These are phyloP conservation scores for Carpinus fangiana DNA, from an alignment of 306 rosid genomes.

Conservation along the genomic window DNA sequence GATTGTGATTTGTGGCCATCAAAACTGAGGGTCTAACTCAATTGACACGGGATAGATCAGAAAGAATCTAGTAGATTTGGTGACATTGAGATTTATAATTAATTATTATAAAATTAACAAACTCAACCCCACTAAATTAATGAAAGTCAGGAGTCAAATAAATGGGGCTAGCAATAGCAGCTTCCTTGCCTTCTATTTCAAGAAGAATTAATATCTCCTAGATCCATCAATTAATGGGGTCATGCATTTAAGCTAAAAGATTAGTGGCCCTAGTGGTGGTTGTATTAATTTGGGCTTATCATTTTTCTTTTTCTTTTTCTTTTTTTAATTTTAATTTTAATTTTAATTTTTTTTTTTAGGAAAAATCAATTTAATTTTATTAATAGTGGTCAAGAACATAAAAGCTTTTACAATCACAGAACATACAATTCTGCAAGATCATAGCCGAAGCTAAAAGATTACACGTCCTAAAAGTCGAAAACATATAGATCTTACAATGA, in stretches of 20 bases:
- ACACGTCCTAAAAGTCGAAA: too few relatives aligned
- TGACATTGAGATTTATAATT: not conserved
- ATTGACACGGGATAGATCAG: not conserved
- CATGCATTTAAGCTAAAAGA: not conserved
- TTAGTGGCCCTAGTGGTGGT: not conserved
- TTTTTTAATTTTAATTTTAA: too few relatives aligned
- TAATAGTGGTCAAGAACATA: too few relatives aligned
- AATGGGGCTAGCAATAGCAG: not conserved
- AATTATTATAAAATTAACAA: not conserved
- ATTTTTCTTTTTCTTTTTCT: too few relatives aligned
- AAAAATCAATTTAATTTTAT: too few relatives aligned
- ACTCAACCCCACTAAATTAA: not conserved
- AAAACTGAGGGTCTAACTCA: not conserved
- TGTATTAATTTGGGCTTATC: too few relatives aligned
- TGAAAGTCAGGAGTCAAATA: not conserved
- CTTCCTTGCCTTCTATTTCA: conserved; percentile 11
- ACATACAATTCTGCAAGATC: too few relatives aligned
- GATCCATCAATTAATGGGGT: not conserved
- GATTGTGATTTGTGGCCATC: too few relatives aligned
- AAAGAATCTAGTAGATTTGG: not conserved
- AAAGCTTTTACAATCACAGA: too few relatives aligned
- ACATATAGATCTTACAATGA: too few relatives aligned
- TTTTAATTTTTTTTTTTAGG: too few relatives aligned
- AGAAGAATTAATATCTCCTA: conserved; percentile 3
- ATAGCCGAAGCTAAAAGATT: too few relatives aligned